phyloP scores from a whole-genome alignment of 139 green algal genomes.

The Chloropicon primus region DNA sequence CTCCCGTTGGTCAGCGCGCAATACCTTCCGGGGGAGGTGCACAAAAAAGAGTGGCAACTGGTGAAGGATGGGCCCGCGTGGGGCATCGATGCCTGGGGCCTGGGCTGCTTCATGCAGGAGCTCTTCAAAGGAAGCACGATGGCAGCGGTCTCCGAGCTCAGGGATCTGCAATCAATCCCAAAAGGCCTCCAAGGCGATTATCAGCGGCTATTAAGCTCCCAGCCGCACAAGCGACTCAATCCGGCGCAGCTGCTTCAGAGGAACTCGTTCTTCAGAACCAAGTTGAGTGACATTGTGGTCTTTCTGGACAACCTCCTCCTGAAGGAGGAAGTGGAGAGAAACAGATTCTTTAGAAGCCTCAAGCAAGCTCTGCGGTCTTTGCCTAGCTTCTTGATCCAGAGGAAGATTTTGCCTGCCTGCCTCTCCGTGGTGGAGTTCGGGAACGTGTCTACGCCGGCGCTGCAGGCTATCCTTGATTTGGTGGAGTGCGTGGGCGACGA shows the following conservation, averaged over 20 bases:
- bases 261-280: neutral
- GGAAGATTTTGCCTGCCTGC: neutral
- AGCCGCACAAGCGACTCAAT: neutral
- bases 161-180: neutral
- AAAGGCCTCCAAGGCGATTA: neutral
- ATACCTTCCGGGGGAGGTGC: slow-evolving; percentile 83
- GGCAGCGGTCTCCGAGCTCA: neutral
- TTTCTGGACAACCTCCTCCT: neutral
- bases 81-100: slow-evolving; percentile 90
- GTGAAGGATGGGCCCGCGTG: slow-evolving; percentile 62
- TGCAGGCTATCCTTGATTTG: neutral
- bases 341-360: neutral
- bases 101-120: slow-evolving; percentile 43
- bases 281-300: neutral
- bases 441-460: neutral
- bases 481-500: neutral
- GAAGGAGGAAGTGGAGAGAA: neutral
- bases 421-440: neutral
- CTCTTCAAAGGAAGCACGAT: neutral
- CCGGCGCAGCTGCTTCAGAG: neutral
- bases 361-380: neutral
- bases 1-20: slow-evolving; percentile 37
- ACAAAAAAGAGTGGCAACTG: slow-evolving; percentile 58
- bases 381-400: neutral
- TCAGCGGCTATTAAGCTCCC: neutral